These are phyloP conservation scores for Candida mattraensis DNA, from an alignment of 805 yeast genomes.

Conservation along the genomic window DNA sequence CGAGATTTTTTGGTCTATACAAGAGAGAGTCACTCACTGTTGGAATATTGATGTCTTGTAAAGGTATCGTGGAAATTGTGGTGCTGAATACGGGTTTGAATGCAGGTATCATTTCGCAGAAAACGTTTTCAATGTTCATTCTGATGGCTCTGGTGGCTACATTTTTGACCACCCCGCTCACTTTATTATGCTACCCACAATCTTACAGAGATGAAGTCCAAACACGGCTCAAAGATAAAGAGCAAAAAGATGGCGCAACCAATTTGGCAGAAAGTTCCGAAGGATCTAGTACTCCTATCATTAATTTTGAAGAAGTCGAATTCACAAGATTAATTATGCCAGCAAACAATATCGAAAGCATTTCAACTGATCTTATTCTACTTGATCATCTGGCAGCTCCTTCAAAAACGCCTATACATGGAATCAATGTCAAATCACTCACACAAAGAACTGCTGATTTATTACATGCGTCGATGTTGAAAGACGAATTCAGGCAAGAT, in stretches of 20 bases:
- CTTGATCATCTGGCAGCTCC: constrained; percentile 30
- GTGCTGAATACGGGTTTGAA: constrained; percentile 72
- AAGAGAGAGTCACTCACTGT: constrained; percentile 78
- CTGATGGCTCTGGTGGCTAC: constrained; percentile 81
- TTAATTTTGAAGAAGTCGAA: constrained; percentile 19
- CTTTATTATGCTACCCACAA: constrained; percentile 60
- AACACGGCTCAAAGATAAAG: constrained; percentile 22
- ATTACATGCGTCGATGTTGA: constrained; percentile 56
- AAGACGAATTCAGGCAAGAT: constrained; percentile 19
- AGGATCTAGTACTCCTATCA: constrained; percentile 31
- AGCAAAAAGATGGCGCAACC: constrained; percentile 15
- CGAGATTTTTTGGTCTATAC: constrained; percentile 57
- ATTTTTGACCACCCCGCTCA: constrained; percentile 75
- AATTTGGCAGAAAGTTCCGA: constrained; percentile 31
- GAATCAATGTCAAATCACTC: constrained; percentile 55
- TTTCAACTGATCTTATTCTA: constrained; percentile 30
- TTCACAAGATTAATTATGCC: constrained; percentile 28
- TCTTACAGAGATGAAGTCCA: constrained; percentile 54
- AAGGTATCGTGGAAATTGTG: constrained; percentile 84
- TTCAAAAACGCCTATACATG: constrained; percentile 39
- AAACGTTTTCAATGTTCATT: constrained; percentile 76
- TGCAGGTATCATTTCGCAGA: constrained; percentile 63
- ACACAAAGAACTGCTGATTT: constrained; percentile 70
- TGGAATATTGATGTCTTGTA: constrained; percentile 83
- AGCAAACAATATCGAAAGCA: constrained; percentile 28